Conservation (phyloP, 768 basidiomycete species). For the Rhodosporidiobolus sp. region DNA sequence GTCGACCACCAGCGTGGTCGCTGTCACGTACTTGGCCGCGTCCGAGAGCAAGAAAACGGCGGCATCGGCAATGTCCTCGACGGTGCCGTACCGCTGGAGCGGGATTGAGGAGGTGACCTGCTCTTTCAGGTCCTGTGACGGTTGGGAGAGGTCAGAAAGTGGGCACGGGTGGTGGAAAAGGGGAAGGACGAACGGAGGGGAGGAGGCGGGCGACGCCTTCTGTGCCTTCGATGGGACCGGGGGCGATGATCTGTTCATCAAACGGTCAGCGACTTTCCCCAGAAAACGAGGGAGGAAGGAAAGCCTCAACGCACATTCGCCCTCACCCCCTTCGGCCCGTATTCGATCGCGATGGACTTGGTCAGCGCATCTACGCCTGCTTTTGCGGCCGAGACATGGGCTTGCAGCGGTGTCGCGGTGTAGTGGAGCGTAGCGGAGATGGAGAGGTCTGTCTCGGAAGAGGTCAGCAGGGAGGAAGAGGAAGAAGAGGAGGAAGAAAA, state of each 20-base stretch:
- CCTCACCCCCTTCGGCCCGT: conserved; percentile 89
- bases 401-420: conserved; percentile 73
- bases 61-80: conserved; percentile 52
- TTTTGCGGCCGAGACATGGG: conserved; percentile 91
- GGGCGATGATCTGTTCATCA: conserved; percentile 62
- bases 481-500: not conserved
- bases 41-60: conserved; percentile 53
- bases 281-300: not conserved
- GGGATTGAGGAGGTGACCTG: conserved; percentile 43
- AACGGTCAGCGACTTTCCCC: too few species aligned
- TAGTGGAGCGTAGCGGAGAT: conserved; percentile 88
- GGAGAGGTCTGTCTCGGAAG: conserved; percentile 56
- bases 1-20: conserved; percentile 46
- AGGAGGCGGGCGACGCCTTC: conserved; percentile 56
- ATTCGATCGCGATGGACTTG: conserved; percentile 81
- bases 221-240: conserved; percentile 76
- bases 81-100: conserved; percentile 43
- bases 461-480: too few species aligned
- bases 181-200: conserved; percentile 39
- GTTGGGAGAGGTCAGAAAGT: not conserved
- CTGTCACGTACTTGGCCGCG: conserved; percentile 49
- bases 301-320: conserved; percentile 57
- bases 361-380: conserved; percentile 88
- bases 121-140: conserved; percentile 40
- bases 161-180: not conserved